A percentile compares a stretch with the other conserved stretches of the same genome.
phyloP scores from a whole-genome alignment of 805 yeast species.

The Yamadazyma takamatsuzukensis region DNA sequence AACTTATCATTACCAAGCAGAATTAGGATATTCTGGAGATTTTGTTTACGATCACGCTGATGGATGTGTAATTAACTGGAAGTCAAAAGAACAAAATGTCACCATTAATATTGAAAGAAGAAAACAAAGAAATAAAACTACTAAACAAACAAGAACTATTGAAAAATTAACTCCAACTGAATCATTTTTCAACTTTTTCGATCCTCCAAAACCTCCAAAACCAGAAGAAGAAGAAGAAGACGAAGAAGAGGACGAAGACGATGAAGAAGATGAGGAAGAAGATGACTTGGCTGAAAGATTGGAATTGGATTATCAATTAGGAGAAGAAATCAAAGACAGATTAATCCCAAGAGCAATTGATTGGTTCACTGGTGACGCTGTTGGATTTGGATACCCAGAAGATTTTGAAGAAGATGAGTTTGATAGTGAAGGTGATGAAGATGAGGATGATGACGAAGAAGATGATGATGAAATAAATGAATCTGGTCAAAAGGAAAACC shows the following conservation, averaged over 20 bases:
- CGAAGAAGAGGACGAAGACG: slow-evolving; percentile 51
- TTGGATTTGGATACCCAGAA: slow-evolving; percentile 62
- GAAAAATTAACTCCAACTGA: slow-evolving; percentile 93
- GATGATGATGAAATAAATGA: slow-evolving; percentile 55
- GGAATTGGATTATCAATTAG: slow-evolving; percentile 90
- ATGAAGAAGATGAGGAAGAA: slow-evolving; percentile 55
- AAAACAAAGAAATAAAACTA: slow-evolving; percentile 94
- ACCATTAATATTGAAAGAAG: slow-evolving; percentile 88
- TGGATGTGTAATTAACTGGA: slow-evolving; percentile 85
- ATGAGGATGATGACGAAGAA: slow-evolving; percentile 51
- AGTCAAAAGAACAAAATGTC: slow-evolving; percentile 71
- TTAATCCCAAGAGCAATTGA: slow-evolving; percentile 94
- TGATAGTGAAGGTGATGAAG: slow-evolving; percentile 59
- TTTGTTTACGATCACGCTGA: slow-evolving; percentile 96
- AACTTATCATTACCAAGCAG: slow-evolving; percentile 90
- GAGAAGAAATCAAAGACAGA: slow-evolving; percentile 94
- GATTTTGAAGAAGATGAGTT: slow-evolving; percentile 59
- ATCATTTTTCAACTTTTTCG: slow-evolving; percentile 93
- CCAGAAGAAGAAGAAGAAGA: slow-evolving; percentile 44
- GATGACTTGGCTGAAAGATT: slow-evolving; percentile 78
- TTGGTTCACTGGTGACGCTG: slow-evolving; percentile 98
- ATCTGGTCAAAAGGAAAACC: slow-evolving; percentile 52
- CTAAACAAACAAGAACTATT: slow-evolving; percentile 93
- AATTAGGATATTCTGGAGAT: slow-evolving; percentile 92
- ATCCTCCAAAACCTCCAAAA: slow-evolving; percentile 79